Conservation (phyloP, 192 early-diverging fungal genomes). For the Backusella mclennaniae region DNA sequence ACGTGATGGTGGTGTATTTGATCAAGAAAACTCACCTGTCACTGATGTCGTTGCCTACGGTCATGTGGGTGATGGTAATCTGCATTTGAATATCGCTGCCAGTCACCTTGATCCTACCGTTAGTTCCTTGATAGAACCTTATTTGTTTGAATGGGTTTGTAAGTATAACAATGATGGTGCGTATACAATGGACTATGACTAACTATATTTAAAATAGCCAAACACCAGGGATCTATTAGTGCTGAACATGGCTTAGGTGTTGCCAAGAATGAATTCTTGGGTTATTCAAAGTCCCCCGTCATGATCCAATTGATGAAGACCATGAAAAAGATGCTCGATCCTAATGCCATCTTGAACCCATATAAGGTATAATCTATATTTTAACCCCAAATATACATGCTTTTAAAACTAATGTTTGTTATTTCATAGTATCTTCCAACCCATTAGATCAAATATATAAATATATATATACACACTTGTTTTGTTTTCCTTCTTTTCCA, state of each 20-base stretch:
- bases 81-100: constrained; percentile 92
- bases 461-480: not conserved
- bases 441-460: not conserved
- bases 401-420: not conserved
- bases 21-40: constrained; percentile 52
- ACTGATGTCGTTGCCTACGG: constrained; percentile 89
- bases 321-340: constrained; percentile 88
- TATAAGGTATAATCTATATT: constrained; percentile 51
- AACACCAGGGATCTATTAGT: constrained; percentile 40
- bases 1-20: constrained; percentile 52
- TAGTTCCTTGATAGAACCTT: constrained; percentile 83
- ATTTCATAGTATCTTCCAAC: not conserved
- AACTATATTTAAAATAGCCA: constrained; percentile 19
- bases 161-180: constrained; percentile 2
- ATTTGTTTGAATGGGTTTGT: constrained; percentile 87
- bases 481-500: not conserved
- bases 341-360: constrained; percentile 92
- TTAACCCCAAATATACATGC: not conserved
- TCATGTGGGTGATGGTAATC: constrained; percentile 97
- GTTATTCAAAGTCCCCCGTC: constrained; percentile 80
- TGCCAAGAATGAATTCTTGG: constrained; percentile 67
- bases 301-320: constrained; percentile 87
- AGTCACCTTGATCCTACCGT: constrained; percentile 58
- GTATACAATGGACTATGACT: not conserved
- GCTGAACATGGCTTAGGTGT: constrained; percentile 64